Base-by-base conservation (phyloP, 768 basidiomycete species). In the Gymnopilus junonius region DNA sequence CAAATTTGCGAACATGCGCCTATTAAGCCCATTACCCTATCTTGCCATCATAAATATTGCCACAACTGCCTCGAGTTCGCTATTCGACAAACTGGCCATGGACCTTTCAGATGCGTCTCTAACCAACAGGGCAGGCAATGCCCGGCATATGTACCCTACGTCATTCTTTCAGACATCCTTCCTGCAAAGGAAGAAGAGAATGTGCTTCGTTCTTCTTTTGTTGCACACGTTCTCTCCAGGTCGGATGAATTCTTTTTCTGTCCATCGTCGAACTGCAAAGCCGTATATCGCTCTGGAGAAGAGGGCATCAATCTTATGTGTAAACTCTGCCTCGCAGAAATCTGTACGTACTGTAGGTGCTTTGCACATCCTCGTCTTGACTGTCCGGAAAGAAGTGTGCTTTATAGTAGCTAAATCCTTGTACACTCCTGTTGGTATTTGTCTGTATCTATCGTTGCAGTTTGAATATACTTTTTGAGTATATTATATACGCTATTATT, bases 31-130 rank as follows among this genome's bases (percentile, higher is more conserved):
- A 67, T 79, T 65, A 70, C 68, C 58, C 67, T 85, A 62, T 71
- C 73, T 27, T 89, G 87, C 70, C 76, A 77, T 17, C 87, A 89
- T 70, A 65, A 67, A 23, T 87, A 87, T 69, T 88, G 87, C 73
- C 74, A 64, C 29, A 34, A 70, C 8, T 89, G 87, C 70, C 74
- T 88, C 55, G 74, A 78, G 63, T 75, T 80, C 59, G 77, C 81
- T 58, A 71, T 87, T 43, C 69, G 67, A 40, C 72, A 75, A 4
- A 67, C 73, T 2, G 65, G 74, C 15, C 70, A 75, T 23, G 67
- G 72, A 7, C 73, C 72, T 6, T 68, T 80, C 21, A 71, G 60
- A 50, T 87, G 85, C 66, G 70, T 86, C 37, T 80, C 76, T 23
- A 65, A 54, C 45, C 23, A 69, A 66, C 25, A 62, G 57, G 11